Evolutionary conservation across 1,139 yeast species (phyloP), one percentile per base, ranked within the genome.

Genomic region (Magnusiomyces tetraspermus): DNA sequence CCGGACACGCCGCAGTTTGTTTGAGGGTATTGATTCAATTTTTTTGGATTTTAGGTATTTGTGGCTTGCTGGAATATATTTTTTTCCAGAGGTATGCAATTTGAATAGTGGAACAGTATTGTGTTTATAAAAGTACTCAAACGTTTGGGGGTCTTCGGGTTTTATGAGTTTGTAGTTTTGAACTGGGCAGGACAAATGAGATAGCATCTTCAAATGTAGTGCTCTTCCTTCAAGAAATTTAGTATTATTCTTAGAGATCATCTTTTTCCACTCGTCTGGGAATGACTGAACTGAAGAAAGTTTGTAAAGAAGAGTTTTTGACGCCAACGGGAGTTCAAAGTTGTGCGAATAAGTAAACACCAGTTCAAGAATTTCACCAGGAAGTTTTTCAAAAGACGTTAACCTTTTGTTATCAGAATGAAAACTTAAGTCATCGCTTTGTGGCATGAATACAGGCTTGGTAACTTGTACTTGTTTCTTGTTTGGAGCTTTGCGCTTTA

Each of bases 281-380:
- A 43, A 30, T 26, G 36, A 26, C 21, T 24, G 36, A 36, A 22
- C n/a, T 13, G 49, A 46, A 1, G 41, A 13, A n/a, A 46, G 31
- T 36, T 46, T 46, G 31, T 46, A 5, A 37, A 22, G 23, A 8
- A 46, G 10, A 15, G 42, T 36, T 15, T 36, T 36, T 5, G 42
- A 46, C 6, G 23, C 49, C 15, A 46, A 17, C 11, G 49, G 49
- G 6, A 46, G 21, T 23, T 46, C 49, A 23, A 46, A 31, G 42
- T 46, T 46, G 19, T 28, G 40, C 5, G 49, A 46, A 17, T 46
- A 26, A 10, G 36, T 19, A 36, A 46, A 46, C 13, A 46, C 24
- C 11, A 23, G 37, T 15, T 46, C 42, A 31, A 46, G 49, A 23
- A 46, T 37, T 46, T 46, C 49, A 15, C 24, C 26, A 22, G 49